phyloP scores from a whole-genome alignment of 768 basidiomycete genomes.

The Coprinellus micaceus region DNA sequence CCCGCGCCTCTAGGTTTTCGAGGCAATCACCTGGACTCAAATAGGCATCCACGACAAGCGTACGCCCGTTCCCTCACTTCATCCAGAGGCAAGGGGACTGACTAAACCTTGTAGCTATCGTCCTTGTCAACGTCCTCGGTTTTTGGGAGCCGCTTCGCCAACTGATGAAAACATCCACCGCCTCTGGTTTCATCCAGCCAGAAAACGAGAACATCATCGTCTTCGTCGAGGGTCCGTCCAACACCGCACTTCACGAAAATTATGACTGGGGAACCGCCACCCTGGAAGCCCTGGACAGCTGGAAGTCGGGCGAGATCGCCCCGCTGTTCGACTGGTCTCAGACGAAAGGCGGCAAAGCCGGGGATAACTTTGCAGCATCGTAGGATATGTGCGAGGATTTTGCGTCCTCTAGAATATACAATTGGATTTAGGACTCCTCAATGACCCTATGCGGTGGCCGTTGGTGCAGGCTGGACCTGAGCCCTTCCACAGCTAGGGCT shows the following conservation, averaged over 20 bases:
- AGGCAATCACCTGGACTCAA: slow-evolving; percentile 95
- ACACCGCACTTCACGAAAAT: slow-evolving; percentile 44
- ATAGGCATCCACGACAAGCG: slow-evolving; percentile 84
- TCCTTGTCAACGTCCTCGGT: slow-evolving; percentile 79
- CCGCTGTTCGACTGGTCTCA: slow-evolving; percentile 48
- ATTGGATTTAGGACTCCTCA: not conserved
- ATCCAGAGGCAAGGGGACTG: not conserved
- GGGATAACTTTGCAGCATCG: slow-evolving; percentile 6
- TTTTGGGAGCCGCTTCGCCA: slow-evolving; percentile 83
- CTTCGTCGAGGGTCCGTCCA: slow-evolving; percentile 72
- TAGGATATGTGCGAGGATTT: not conserved
- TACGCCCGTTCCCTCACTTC: slow-evolving; percentile 28
- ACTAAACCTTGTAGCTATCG: slow-evolving; percentile 52
- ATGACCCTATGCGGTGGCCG: not conserved
- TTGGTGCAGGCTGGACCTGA: slow-evolving; percentile 11
- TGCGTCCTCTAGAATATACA: not conserved
- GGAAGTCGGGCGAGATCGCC: slow-evolving; percentile 36
- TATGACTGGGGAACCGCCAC: slow-evolving; percentile 81
- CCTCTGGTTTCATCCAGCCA: slow-evolving; percentile 71
- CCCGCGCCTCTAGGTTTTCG: slow-evolving; percentile 55
- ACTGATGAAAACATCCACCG: slow-evolving; percentile 64
- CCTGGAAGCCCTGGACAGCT: slow-evolving; percentile 57
- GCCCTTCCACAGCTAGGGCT: slow-evolving; percentile 48
- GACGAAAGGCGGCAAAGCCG: slow-evolving; percentile 28
- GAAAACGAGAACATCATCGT: slow-evolving; percentile 58